Base-by-base conservation (phyloP, 2,329 filamentous ascomycete species). In the Alternaria longipes region DNA sequence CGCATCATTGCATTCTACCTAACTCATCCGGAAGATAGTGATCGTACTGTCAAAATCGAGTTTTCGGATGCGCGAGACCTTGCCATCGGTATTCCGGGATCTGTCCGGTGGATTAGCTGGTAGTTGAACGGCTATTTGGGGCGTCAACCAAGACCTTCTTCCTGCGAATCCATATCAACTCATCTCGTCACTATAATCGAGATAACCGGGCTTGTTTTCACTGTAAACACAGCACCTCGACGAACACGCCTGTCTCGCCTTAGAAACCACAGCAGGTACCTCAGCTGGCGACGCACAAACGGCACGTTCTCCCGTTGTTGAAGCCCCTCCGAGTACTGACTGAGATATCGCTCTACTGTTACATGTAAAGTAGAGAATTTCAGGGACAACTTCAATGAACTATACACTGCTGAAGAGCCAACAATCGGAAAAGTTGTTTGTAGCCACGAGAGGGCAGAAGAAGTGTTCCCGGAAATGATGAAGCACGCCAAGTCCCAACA, bases 1-100 rank as follows among this genome's bases (percentile, higher is more conserved):
- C 54, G 74, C 20, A 58, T 66, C 14, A 64, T 70, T 28, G 54
- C 54, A 12, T 64, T 75, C 26, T 67, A 67, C 49, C 64, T 73
- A 26, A 51, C 59, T 24, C 73, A 63, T 60, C 57, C 61, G 18
- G 60, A 63, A 41, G 62, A 71, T 26, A 58, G 65, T 36, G 60
- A 64, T 36, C 54, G 62, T 3, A 62, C 45, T 18, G 70, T 67
- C 14, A 63, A 56, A 28, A 67, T 74, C 1, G 60, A 69, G 56
- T 70, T 72, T 51, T 56, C 63, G 6, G 75, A 60, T 62, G 26
- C 53, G n/a, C 54, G 54, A 30, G 66, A 75, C 30, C 47, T 67
- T 38, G 51, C 62, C 14, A 34, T 18, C 9, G 71, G 71, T 1
- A 55, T 56, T 32, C 59, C 50, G 4, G 70, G 73, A 7, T 32